Evolutionary conservation across 192 early-diverging fungal species (phyloP), one percentile per base, ranked within the genome.

Genomic region (Funneliformis geosporum): DNA sequence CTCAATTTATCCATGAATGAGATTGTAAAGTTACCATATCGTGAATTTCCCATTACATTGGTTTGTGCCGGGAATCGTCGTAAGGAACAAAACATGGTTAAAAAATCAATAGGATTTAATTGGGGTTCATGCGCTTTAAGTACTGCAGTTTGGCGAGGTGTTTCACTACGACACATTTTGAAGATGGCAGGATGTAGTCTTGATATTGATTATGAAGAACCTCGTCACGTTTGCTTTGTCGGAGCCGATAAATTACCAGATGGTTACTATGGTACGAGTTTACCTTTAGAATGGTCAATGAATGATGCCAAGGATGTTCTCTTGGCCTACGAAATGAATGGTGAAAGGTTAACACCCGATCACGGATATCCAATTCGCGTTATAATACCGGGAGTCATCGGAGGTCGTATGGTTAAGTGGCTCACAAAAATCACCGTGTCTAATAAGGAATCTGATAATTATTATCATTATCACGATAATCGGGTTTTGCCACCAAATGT

Each of bases 381-480:
- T 16, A 90, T 98, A 50, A 91, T 97, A 5, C 96, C 96, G 25
- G 96, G 96, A 4, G 86, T 90, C 75, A 96, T 98, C 50, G 96
- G 95, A 14, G 96, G 95, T 2, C 89, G 96, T 44, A 92, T 86
- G 78, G 93, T 97, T 81, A 98, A 98, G 76, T 97, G 94, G 93
- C 83, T 96, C 27, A 75, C 81, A 67, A 85, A 83, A 60, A 86
- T 96, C 38, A 87, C 81, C 14, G 86, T 94, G 33, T 83, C 86
- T 38, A 86, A 88, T 44, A 39, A 80, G 27, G 89, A 91, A 79
- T 92, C 93, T 16, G 80, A 80, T 18, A 90, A 85, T 80, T 88
- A 86, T 76, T 96, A 95, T 84, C 95, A 96, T 79, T 89, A 89
- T 75, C 85, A 86, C 40, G 95, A 96, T 83, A 96, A 96, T 84